phyloP scores from a whole-genome alignment of 2,329 filamentous ascomycete species.

The Pseudogymnoascus sp. region DNA sequence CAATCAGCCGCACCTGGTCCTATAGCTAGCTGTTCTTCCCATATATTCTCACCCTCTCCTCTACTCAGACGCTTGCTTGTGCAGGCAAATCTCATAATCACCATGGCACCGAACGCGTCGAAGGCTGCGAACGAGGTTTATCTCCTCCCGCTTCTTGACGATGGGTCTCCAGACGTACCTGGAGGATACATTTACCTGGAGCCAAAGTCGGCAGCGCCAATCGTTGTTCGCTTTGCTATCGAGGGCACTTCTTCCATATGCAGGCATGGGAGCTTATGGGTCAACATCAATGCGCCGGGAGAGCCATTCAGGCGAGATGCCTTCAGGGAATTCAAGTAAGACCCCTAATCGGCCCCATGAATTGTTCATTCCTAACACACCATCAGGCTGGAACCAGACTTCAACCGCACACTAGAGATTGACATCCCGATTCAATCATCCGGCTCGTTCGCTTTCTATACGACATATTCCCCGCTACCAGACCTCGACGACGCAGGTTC shows the following conservation, averaged over 20 bases:
- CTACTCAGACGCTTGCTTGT: not conserved
- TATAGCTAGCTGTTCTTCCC: not conserved
- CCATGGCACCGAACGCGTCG: constrained; percentile 54
- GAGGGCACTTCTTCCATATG: constrained; percentile 95
- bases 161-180: constrained; percentile 82
- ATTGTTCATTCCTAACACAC: not conserved
- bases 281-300: constrained; percentile 80
- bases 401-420: constrained; percentile 85
- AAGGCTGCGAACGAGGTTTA: constrained; percentile 69
- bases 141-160: constrained; percentile 81
- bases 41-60: not conserved
- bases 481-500: constrained; percentile 49
- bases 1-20: not conserved
- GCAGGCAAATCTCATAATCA: not conserved
- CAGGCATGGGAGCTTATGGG: constrained; percentile 88
- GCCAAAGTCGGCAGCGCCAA: constrained; percentile 62
- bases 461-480: constrained; percentile 82
- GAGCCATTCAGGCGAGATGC: constrained; percentile 67
- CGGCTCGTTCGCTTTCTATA: constrained; percentile 91
- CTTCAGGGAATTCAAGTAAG: constrained; percentile 87
- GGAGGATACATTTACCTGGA: constrained; percentile 90
- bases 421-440: constrained; percentile 76
- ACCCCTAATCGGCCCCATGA: constrained; percentile 11
- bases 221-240: constrained; percentile 80
- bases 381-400: constrained; percentile 74